Evolutionary conservation across 352 stramenopile genomes (phyloP), one percentile per base, ranked within the genome.

Genomic region (Phytophthora kernoviae): DNA sequence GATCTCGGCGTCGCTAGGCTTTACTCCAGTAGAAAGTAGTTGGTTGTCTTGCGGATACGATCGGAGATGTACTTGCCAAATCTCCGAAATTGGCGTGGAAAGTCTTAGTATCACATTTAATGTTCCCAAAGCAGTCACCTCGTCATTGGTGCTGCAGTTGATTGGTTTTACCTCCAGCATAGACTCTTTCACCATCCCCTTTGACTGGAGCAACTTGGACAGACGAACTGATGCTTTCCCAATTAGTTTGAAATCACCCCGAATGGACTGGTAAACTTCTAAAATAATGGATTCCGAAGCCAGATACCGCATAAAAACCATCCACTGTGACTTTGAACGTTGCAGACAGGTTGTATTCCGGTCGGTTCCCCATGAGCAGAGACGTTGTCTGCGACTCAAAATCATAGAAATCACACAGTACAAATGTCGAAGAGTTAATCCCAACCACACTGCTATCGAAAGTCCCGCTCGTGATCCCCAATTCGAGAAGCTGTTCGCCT

Each of bases 371-470:
- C 10, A 89, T 75, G 11, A 97, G 48, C 27, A 98, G 68, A 21
- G 93, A 75, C 33, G 93, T 98, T 40, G 91, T 86, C 69, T 98
- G 91, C 0, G 90, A 96, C 64, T 98, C 93, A 55, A 96, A 98
- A 60, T 98, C 90, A 60, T 96, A 98, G 55, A 98, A 98, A 54
- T 98, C 94, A 27, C 95, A 90, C 15, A 98, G 58, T 6, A 97
- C 75, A 58, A 98, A 98, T 12, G 91, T 97, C 1, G 88, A 97
- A 2, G 82, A 74, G 50, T 82, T 93, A 12, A 69, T 66, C 6
- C 76, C 77, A 43, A 97, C 68, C 39, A 78, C 76, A 10, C 47
- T 81, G 30, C 62, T 75, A 53, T 96, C 84, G 42, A 97, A 91
- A 26, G 69, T 72, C 5, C 70, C 92, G 11, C 65, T 75, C 48